These are phyloP conservation scores for Meripilus lineatus DNA, from an alignment of 1,284 basidiomycete species.

Conservation along the genomic window DNA sequence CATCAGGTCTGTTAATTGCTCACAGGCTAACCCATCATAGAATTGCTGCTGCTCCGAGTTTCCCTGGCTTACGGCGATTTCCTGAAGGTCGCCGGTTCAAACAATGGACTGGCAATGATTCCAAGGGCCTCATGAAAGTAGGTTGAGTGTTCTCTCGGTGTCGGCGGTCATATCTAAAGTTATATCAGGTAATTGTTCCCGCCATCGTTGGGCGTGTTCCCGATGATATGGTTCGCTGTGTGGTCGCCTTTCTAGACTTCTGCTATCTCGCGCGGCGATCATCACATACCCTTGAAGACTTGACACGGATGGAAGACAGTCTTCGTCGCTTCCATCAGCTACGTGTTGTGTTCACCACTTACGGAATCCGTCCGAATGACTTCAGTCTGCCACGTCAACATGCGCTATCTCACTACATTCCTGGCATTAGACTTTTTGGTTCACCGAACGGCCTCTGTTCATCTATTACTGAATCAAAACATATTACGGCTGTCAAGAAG, in stretches of 20 bases:
- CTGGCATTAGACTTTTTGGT: no score
- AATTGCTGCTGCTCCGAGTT: constrained; percentile 10
- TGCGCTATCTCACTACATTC: constrained; percentile 15
- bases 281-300: not conserved
- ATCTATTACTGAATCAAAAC: constrained; percentile 14
- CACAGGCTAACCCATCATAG: constrained; percentile 7
- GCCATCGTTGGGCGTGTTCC: constrained; percentile 20
- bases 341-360: not conserved
- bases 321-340: not conserved
- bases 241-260: constrained; percentile 17
- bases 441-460: no score
- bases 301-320: constrained; percentile 6
- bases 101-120: constrained; percentile 13
- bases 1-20: no score
- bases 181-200: constrained; percentile 18
- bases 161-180: not conserved
- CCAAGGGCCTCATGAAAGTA: constrained; percentile 13
- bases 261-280: constrained; percentile 11
- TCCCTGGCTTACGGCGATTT: constrained; percentile 16
- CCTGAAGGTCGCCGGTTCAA: constrained; percentile 11
- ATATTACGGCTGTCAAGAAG: constrained; percentile 13
- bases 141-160: not conserved
- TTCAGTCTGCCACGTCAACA: constrained; percentile 18
- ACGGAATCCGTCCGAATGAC: constrained; percentile 6
- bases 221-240: constrained; percentile 12